Percentiles rank a stretch among this genome's conserved stretches.
Evolutionary conservation across 2,329 filamentous ascomycete genomes (phyloP).

Genomic region (Geosmithia flava): DNA sequence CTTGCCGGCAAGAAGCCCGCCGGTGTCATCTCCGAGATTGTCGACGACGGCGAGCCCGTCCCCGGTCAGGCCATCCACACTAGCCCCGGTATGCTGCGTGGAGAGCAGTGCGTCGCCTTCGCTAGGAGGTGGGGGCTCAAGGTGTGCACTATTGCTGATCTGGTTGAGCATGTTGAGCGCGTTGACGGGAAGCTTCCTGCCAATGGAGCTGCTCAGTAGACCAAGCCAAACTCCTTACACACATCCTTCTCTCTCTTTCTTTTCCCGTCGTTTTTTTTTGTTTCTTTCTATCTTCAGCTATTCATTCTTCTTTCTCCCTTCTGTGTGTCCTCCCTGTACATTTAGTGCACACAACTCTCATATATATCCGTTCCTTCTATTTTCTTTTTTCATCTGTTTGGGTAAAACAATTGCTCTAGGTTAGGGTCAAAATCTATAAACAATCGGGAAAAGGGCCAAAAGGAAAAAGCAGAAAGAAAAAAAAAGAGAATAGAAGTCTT

Average conservation of each 20-base stretch:
- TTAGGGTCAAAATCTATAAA: too few species aligned
- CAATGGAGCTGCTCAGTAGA: conserved; percentile 22
- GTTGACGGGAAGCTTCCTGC: conserved; percentile 48
- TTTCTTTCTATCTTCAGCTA: too few species aligned
- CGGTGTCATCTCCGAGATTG: conserved; percentile 81
- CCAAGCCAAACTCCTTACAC: background rate
- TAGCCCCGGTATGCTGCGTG: conserved; percentile 79
- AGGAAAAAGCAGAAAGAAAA: conserved; percentile 2
- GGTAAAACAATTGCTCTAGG: background rate
- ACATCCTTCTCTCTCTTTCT: too few species aligned
- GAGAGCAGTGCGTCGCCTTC: conserved; percentile 80
- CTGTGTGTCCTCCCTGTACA: too few species aligned
- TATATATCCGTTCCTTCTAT: too few species aligned
- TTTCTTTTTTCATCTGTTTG: too few species aligned
- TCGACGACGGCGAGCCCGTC: conserved; percentile 70
- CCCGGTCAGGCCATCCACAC: conserved; percentile 52
- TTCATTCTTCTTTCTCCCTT: too few species aligned
- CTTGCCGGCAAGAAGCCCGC: conserved; percentile 67
- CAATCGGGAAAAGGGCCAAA: too few species aligned
- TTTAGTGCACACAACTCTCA: too few species aligned
- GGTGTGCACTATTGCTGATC: conserved; percentile 89
- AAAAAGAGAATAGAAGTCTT: too few species aligned
- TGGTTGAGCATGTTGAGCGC: conserved; percentile 70
- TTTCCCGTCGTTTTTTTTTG: too few species aligned
- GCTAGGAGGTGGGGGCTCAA: conserved; percentile 79